A percentile compares a stretch with the other conserved stretches of the same genome.
Evolutionary conservation across 2,329 filamentous ascomycete genomes (phyloP).

Genomic region (Chrysosphaeria jannelii): DNA sequence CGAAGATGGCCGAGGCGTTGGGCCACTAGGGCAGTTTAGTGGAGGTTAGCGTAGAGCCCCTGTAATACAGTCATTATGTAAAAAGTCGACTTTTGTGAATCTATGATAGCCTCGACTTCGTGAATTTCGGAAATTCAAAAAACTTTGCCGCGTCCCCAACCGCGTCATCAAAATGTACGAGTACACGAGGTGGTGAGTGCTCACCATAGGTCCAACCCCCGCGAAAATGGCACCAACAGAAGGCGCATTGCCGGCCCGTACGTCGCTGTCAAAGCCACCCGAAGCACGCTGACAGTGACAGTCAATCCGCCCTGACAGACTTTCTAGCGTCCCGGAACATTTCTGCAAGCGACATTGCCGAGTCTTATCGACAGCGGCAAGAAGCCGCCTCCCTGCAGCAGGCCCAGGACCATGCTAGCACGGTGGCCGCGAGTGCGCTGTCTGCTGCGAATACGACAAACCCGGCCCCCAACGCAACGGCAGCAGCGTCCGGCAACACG

Average conservation of each 20-base stretch:
- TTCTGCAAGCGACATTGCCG: constrained; percentile 23
- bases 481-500: constrained; percentile 4
- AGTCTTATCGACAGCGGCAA: constrained; percentile 17
- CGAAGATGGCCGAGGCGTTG: not conserved
- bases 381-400: constrained; percentile 10
- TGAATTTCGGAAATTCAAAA: too few relatives aligned
- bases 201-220: too few relatives aligned
- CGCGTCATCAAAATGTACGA: too few relatives aligned
- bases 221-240: too few relatives aligned
- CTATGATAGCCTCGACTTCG: too few relatives aligned
- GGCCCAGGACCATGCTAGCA: constrained; percentile 8
- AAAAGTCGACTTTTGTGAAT: too few relatives aligned
- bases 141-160: too few relatives aligned
- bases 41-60: too few relatives aligned
- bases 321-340: constrained; percentile 40
- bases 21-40: not conserved
- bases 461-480: constrained; percentile 17
- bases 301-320: constrained; percentile 21
- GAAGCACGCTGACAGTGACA: too few relatives aligned
- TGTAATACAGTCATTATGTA: too few relatives aligned
- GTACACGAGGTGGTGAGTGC: too few relatives aligned
- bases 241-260: constrained; percentile 8
- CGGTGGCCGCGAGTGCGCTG: not conserved
- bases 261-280: too few relatives aligned
- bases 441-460: not conserved